phyloP scores from a whole-genome alignment of 1,284 basidiomycete species.

The Peniophora sp. region DNA sequence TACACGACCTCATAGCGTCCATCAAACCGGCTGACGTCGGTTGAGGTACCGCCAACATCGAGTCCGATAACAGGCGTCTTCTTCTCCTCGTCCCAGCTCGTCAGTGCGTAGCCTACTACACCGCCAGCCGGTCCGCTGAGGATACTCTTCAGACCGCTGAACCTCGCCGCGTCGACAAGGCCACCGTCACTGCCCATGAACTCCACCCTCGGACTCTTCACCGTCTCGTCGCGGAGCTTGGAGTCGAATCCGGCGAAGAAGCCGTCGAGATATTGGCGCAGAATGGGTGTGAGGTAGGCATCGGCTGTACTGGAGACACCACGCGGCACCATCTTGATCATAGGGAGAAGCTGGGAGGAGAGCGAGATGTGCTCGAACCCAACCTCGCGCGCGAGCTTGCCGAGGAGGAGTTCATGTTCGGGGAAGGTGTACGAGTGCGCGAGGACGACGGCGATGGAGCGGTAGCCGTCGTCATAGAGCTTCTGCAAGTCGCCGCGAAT shows the following conservation, averaged over 20 bases:
- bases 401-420: conserved; percentile 70
- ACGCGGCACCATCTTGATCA: conserved; percentile 94
- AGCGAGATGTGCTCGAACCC: conserved; percentile 88
- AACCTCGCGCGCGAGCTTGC: conserved; percentile 63
- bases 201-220: conserved; percentile 55
- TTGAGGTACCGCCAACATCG: conserved; percentile 84
- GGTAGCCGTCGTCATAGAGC: conserved; percentile 72
- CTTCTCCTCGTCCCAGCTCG: conserved; percentile 67
- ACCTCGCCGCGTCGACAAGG: conserved; percentile 77
- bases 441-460: conserved; percentile 81
- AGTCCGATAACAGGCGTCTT: conserved; percentile 72
- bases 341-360: conserved; percentile 82
- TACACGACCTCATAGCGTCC: conserved; percentile 84
- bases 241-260: conserved; percentile 88
- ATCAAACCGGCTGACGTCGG: conserved; percentile 84
- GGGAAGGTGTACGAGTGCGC: conserved; percentile 93
- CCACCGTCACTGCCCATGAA: conserved; percentile 90
- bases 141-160: conserved; percentile 85
- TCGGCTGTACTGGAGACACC: conserved; percentile 92
- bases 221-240: conserved; percentile 42
- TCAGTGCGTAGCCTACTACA: conserved; percentile 82
- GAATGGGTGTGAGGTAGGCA: conserved; percentile 91
- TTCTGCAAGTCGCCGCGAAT: conserved; percentile 55
- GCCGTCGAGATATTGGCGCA: conserved; percentile 82
- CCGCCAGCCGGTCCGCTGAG: conserved; percentile 85